Evolutionary conservation across 2,329 filamentous ascomycete species (phyloP), one percentile per base, ranked within the genome.

Genomic region (Chrysoporthe deuterocubensis): DNA sequence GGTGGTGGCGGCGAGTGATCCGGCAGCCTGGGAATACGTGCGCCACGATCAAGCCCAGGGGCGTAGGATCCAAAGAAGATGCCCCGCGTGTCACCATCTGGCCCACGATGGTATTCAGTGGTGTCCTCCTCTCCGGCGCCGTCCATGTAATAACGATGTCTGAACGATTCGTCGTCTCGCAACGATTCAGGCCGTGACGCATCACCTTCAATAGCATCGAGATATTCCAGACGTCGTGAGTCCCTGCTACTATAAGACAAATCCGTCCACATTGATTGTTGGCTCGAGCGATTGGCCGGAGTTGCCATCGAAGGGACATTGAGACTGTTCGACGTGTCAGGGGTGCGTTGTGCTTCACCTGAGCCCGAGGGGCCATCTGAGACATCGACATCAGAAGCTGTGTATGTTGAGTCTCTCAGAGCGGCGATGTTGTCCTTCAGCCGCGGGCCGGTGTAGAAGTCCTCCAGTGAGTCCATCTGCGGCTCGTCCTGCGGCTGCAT

Each of bases 261-360:
- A 72, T 89, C 86, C 37, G 87, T 89, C 87, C 87, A 89, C n/a
- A 81, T 79, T 1, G 86, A 87, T 65, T 84, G 82, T 61, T 87
- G 84, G 70, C 86, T 89, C 26, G 78, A 76, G 48, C 86, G 81
- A 68, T 87, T 80, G 68, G 78, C 76, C 54, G 81, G 76, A 63
- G 80, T 74, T 62, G 81, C 73, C 71, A 81, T 75, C 62, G 80
- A 76, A 14, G 85, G 86, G 16, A 87, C 80, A 63, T 78, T 77
- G 9, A 88, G 78, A 66, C 79, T 84, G 65, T 80, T 80, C 16
- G 82, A 78, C 26, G 80, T 80, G 58, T 81, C 80, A 4, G 78
- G 74, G 16, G 74, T 73, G 37, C 74, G 76, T 59, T 77, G 75
- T 32, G 70, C 71, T 42, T 76, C 77, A 43, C 72, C 70, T 11